A percentile compares a stretch with the other conserved stretches of the same genome.
These are phyloP conservation scores for Durotheca rogersii DNA, from an alignment of 495 filamentous ascomycete genomes.

Conservation along the genomic window DNA sequence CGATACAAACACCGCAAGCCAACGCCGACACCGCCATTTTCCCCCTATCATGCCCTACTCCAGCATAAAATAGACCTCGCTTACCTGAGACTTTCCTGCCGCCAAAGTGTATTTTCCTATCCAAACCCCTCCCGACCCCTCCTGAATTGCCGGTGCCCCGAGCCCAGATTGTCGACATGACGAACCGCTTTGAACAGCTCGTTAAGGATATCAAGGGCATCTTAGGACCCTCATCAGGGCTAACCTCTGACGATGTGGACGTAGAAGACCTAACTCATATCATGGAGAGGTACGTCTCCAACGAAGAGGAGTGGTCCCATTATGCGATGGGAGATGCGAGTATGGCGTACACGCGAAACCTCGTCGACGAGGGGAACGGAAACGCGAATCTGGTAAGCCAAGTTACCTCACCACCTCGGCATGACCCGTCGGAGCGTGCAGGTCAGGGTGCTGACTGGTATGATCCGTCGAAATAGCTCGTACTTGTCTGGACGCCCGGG, in stretches of 20 bases:
- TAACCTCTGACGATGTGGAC: conserved; percentile 77
- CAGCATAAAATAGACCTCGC: conserved; percentile 9
- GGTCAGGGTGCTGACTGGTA: conserved; percentile 4
- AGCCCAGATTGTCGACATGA: conserved; percentile 2
- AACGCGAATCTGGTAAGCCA: conserved; percentile 79
- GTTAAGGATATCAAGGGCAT: conserved; percentile 68
- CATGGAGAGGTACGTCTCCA: conserved; percentile 71
- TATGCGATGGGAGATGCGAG: conserved; percentile 68
- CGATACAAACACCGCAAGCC: conserved; percentile 6
- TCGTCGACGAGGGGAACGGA: conserved; percentile 87
- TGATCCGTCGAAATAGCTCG: conserved; percentile 53
- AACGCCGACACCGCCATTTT: conserved; percentile 16
- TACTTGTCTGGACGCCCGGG: conserved; percentile 93
- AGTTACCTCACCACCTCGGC: neutral
- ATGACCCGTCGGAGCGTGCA: neutral
- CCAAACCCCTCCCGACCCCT: conserved; percentile 4
- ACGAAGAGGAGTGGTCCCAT: conserved; percentile 65
- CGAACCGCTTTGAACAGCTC: conserved; percentile 66
- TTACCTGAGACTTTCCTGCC: conserved; percentile 6
- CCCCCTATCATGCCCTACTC: conserved; percentile 11
- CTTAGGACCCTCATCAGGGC: conserved; percentile 75
- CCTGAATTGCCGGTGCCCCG: neutral
- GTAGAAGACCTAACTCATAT: conserved; percentile 62
- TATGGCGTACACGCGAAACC: conserved; percentile 78
- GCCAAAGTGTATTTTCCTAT: conserved; percentile 2